A percentile compares a stretch with the other conserved stretches of the same genome.
These are phyloP conservation scores for Diospyros kaki DNA, from an alignment of 148 eudicot species.

Conservation along the genomic window DNA sequence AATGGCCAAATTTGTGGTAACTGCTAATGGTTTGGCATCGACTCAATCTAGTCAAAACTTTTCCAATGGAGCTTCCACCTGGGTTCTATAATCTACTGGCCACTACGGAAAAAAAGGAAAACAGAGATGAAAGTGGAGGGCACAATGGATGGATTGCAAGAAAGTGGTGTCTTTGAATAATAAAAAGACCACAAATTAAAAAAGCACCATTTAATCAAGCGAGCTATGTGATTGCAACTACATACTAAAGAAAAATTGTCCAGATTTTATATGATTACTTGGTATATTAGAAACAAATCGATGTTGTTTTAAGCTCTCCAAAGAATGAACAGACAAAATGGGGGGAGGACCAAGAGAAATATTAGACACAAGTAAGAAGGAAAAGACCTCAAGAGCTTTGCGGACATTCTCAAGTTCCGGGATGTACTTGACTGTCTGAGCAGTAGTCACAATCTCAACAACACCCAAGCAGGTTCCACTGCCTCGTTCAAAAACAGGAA, in stretches of 20 bases:
- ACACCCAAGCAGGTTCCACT: slow-evolving; percentile 65
- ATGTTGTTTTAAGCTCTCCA: not conserved
- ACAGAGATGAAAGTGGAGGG: not conserved
- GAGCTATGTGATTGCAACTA: not conserved
- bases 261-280: not conserved
- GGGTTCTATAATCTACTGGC: not conserved
- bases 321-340: not conserved
- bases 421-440: slow-evolving; percentile 46
- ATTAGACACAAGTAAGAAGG: not conserved
- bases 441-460: slow-evolving; percentile 62
- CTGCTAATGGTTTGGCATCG: not conserved
- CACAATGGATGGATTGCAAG: not conserved
- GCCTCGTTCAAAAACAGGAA: slow-evolving; percentile 68
- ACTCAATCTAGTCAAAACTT: not conserved
- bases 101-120: not conserved
- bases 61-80: not conserved
- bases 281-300: not conserved
- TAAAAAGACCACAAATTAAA: not conserved
- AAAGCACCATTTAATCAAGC: not conserved
- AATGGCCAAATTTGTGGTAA: not conserved
- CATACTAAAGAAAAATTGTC: not conserved
- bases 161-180: not conserved
- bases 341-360: not conserved
- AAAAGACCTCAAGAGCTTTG: slow-evolving; percentile 71
- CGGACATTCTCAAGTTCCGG: slow-evolving; percentile 64